Evolutionary conservation across 495 filamentous ascomycete genomes (phyloP).

Genomic region (Opeltia flavorubescens): DNA sequence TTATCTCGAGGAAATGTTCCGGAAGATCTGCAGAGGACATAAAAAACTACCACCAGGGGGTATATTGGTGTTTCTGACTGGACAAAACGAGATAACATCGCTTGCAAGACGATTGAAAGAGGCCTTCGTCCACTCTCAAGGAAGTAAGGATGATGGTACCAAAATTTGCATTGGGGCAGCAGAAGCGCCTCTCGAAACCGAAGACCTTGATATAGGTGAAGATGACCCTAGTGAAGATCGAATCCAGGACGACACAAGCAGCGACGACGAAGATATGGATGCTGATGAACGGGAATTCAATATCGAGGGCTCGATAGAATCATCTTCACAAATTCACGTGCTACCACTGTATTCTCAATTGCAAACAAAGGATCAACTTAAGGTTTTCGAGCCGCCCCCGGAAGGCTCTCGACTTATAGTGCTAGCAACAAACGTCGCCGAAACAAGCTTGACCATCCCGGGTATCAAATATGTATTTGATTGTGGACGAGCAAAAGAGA

Average conservation of each 20-base stretch:
- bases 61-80: conserved; percentile 91
- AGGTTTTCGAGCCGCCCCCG: conserved; percentile 81
- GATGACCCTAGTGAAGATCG: conserved; percentile 29
- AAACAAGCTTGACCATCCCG: conserved; percentile 93
- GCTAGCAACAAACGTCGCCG: conserved; percentile 90
- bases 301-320: conserved; percentile 46
- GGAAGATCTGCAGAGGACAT: conserved; percentile 80
- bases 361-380: conserved; percentile 84
- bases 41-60: conserved; percentile 80
- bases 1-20: conserved; percentile 78
- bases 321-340: conserved; percentile 56
- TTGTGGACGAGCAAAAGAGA: conserved; percentile 80
- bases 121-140: conserved; percentile 46
- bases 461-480: conserved; percentile 95
- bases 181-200: conserved; percentile 68
- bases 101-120: conserved; percentile 66
- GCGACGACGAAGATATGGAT: conserved; percentile 29
- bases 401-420: conserved; percentile 77
- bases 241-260: conserved; percentile 24
- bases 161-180: conserved; percentile 59
- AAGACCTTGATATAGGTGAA: conserved; percentile 75
- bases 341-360: conserved; percentile 87
- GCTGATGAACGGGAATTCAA: conserved; percentile 46
- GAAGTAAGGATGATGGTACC: conserved; percentile 38
- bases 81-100: conserved; percentile 75